Evolutionary conservation across 192 early-diverging fungal genomes (phyloP).

Genomic region (Rhizophlyctis rosea): DNA sequence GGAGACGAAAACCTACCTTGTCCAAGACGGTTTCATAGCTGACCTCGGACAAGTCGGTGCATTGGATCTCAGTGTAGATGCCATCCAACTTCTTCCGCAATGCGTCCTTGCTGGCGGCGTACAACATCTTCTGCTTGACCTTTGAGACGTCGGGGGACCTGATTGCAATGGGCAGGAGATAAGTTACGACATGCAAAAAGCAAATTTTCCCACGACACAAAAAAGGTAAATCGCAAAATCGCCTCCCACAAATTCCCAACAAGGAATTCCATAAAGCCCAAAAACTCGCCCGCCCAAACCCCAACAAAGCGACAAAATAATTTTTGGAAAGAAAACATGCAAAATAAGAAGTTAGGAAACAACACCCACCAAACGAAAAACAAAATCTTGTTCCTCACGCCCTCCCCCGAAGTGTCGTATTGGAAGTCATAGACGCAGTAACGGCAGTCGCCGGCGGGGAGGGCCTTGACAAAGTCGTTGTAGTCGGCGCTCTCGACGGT

Average conservation of each 20-base stretch:
- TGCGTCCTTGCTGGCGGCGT: slow-evolving; percentile 79
- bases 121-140: slow-evolving; percentile 86
- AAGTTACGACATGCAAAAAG: too few relatives aligned
- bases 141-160: slow-evolving; percentile 78
- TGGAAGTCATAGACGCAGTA: slow-evolving; percentile 90
- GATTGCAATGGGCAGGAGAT: neutral
- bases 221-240: too few relatives aligned
- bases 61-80: slow-evolving; percentile 74
- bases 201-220: too few relatives aligned
- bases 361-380: slow-evolving; percentile 75
- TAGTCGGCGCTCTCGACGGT: slow-evolving; percentile 51
- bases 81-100: slow-evolving; percentile 72
- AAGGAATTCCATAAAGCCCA: neutral
- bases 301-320: neutral
- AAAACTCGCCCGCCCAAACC: neutral
- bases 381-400: slow-evolving; percentile 78
- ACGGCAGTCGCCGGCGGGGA: slow-evolving; percentile 67
- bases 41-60: slow-evolving; percentile 77
- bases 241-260: neutral
- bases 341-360: neutral
- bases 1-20: slow-evolving; percentile 39
- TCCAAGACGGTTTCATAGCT: slow-evolving; percentile 67
- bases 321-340: too few relatives aligned
- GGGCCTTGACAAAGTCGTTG: slow-evolving; percentile 61
- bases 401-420: slow-evolving; percentile 61